Base-by-base conservation (phyloP, 768 basidiomycete genomes). In the Hygrocybe coccinea region DNA sequence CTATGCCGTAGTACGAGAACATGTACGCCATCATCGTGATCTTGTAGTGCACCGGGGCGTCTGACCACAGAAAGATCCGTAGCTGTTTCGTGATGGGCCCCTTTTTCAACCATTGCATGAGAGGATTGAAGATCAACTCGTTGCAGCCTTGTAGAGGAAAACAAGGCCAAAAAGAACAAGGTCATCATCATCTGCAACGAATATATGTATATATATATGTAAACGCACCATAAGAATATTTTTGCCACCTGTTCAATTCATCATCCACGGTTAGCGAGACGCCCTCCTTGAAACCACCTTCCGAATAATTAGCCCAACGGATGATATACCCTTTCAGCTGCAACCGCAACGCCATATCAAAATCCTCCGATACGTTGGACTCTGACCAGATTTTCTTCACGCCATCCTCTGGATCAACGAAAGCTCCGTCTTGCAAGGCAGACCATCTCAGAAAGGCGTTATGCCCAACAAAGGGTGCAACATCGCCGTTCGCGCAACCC, bases 181-280 rank as follows among this genome's bases (percentile, higher is more conserved):
- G n/a, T 5, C 38, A 25, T 10, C n/a, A 34, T 45, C 21, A 44
- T 14, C 44, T 50, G 36, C 43, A 47, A 56, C 5, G 1, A 50
- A n/a, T 19, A 19, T 52, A 8, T 29, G 29, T 29, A 29, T 29
- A 29, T 3, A 29, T 29, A 3, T 29, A 29, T n/a, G n/a, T n/a
- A n/a, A 7, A 62, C 69, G 54, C 64, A 80, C 86, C 88, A 69
- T 88, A 89, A 0, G 86, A 76, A 58, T 90, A 91, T 66, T 94
- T 95, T 59, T 94, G 90, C 93, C 93, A 95, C 2, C 93, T 71
- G 62, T 94, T 94, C 8, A 95, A 73, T 67, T 95, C 93, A 63
- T 95, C 93, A 50, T 93, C 91, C 53, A 84, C 85, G 0, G 93
- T 94, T 14, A 95, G 74, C 0, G 87, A 89, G 17, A 95, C 92